These are phyloP conservation scores for Amesomyces nigricolor DNA, from an alignment of 2,329 filamentous ascomycete genomes.

Conservation along the genomic window DNA sequence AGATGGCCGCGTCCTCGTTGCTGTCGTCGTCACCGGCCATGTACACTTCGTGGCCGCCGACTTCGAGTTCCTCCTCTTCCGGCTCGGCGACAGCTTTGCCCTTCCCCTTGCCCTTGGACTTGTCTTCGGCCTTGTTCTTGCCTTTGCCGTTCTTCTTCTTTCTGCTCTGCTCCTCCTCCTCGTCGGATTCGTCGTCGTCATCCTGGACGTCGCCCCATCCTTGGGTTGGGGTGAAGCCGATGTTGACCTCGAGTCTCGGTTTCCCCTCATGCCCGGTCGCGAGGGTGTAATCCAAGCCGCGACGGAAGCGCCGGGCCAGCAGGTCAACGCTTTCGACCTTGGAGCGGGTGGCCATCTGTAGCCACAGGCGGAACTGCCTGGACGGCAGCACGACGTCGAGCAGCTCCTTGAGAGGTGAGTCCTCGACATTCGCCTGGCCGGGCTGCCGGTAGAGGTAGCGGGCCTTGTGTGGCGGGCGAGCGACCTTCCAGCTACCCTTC, in stretches of 20 bases:
- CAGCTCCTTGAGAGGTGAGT: constrained; percentile 66
- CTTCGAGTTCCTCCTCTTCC: constrained; percentile 43
- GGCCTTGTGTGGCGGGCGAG: constrained; percentile 90
- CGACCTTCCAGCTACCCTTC: constrained; percentile 63
- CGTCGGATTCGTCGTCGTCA: constrained; percentile 37
- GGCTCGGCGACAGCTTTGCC: constrained; percentile 26
- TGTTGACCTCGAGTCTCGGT: constrained; percentile 77
- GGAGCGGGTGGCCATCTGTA: constrained; percentile 74
- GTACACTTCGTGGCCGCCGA: constrained; percentile 81
- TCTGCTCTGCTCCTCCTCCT: constrained; percentile 8
- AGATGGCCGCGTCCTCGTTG: constrained; percentile 70
- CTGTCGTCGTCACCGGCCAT: constrained; percentile 81
- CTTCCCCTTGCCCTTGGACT: constrained; percentile 29
- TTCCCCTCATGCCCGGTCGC: constrained; percentile 77
- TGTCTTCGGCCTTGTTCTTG: constrained; percentile 31
- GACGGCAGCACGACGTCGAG: constrained; percentile 80
- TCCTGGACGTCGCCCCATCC: constrained; percentile 75
- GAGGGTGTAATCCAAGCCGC: constrained; percentile 84
- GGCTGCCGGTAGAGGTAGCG: constrained; percentile 77
- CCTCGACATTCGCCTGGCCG: constrained; percentile 36
- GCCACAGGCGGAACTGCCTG: constrained; percentile 81
- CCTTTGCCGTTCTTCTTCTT: constrained; percentile 15
- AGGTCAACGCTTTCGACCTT: constrained; percentile 68
- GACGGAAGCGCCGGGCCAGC: constrained; percentile 80
- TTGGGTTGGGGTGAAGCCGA: constrained; percentile 75